Evolutionary conservation across 2,329 filamentous ascomycete species (phyloP), one percentile per base, ranked within the genome.

Genomic region (Didymella segeticola): DNA sequence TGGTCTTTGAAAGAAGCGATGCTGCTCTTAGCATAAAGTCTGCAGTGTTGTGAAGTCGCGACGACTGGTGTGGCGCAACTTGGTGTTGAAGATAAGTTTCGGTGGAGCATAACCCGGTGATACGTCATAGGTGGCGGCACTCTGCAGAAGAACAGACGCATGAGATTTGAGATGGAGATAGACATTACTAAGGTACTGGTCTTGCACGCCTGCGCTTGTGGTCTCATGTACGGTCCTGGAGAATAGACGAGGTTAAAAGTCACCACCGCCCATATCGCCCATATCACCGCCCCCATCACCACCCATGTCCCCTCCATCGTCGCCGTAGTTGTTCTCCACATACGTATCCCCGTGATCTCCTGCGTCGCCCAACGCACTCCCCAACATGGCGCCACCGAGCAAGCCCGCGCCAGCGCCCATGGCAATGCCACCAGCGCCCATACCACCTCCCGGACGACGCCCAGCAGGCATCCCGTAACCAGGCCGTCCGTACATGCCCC

Each of bases 361-460:
- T 38, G 67, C 72, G 62, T 75, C 73, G 37, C 66, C 84, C 50
- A 93, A 80, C 1, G 87, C 87, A 67, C 89, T 80, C 2, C 82
- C 87, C 26, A 96, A 75, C 66, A 96, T 58, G 57, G 86, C 83
- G 49, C 92, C 92, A 63, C 91, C 93, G 1, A 96, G 66, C 70
- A 96, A 69, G 73, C 92, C 92, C 59, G 89, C 92, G 62, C 91
- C 92, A 4, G 90, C 74, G 77, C 92, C 92, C 36, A 96, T 78
- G 19, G 90, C 90, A 8, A 88, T 86, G 41, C 90, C 91, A 1
- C 82, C 85, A 55, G 84, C 81, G n/a, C 90, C 90, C 77, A 93
- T 79, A 2, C 82, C 77, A 20, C 77, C 61, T 47, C 45, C 46
- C 4, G 61, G 61, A 20, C 61, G 53, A 11, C 57, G 30, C 0